Conservation (phyloP, 2,329 filamentous ascomycete genomes). For the Thielaviopsis punctulata region DNA sequence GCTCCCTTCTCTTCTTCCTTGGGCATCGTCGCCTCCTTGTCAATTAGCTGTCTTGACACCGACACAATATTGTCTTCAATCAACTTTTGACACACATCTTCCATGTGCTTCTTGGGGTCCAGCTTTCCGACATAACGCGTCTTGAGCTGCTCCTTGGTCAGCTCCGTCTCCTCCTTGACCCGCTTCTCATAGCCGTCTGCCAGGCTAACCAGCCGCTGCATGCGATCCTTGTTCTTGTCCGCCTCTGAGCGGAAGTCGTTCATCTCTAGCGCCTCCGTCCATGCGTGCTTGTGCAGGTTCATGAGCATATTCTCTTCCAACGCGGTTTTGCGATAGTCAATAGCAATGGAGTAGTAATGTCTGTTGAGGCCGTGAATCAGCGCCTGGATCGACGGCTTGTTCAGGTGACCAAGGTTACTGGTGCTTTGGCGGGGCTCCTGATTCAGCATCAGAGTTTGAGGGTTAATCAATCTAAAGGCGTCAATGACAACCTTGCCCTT, state of each 20-base stretch:
- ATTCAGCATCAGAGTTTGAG: slow-evolving; percentile 91
- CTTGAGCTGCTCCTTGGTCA: slow-evolving; percentile 95
- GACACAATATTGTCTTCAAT: slow-evolving; percentile 99
- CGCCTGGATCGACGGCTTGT: slow-evolving; percentile 99
- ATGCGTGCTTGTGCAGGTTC: slow-evolving; percentile 99
- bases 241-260: slow-evolving; percentile 82
- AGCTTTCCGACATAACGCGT: slow-evolving; percentile 98
- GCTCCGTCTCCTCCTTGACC: slow-evolving; percentile 94
- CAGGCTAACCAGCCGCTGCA: slow-evolving; percentile 74
- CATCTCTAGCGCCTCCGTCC: slow-evolving; percentile 96
- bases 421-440: slow-evolving; percentile 96
- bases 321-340: slow-evolving; percentile 95
- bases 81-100: slow-evolving; percentile 86
- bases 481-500: slow-evolving; percentile 99
- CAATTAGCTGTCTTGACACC: slow-evolving; percentile 97
- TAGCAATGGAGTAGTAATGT: slow-evolving; percentile 98
- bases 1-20: slow-evolving; percentile 39
- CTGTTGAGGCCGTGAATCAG: slow-evolving; percentile 95
- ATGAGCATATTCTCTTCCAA: slow-evolving; percentile 99
- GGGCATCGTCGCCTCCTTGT: slow-evolving; percentile 92
- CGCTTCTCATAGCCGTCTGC: slow-evolving; percentile 97
- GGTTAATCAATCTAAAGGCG: slow-evolving; percentile 95
- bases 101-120: slow-evolving; percentile 97
- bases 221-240: slow-evolving; percentile 67
- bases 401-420: slow-evolving; percentile 91